A percentile compares a stretch with the other conserved stretches of the same genome.
Conservation (phyloP, 352 stramenopile species). For the Pythium brassicae region DNA sequence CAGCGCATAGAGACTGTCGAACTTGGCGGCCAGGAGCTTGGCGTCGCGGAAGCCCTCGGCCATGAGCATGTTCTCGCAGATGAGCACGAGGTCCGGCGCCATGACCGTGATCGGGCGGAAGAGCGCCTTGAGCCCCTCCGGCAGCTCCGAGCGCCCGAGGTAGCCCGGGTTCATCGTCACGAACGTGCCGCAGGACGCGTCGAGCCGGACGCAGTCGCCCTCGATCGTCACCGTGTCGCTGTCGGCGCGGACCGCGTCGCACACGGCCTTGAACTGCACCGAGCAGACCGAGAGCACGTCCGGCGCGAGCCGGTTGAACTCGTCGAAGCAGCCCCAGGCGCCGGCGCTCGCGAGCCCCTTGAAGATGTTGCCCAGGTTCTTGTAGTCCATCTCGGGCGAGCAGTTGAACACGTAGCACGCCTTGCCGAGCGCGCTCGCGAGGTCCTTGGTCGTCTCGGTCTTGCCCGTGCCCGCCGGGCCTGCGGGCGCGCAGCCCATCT, state of each 20-base stretch:
- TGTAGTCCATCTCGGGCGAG: slow-evolving; percentile 96
- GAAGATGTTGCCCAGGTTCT: slow-evolving; percentile 95
- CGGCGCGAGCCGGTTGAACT: slow-evolving; percentile 93
- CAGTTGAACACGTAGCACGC: slow-evolving; percentile 95
- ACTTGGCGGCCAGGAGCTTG: slow-evolving; percentile 92
- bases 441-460: slow-evolving; percentile 94
- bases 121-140: slow-evolving; percentile 92
- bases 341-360: slow-evolving; percentile 91
- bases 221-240: slow-evolving; percentile 87
- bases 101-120: slow-evolving; percentile 96
- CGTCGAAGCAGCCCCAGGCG: slow-evolving; percentile 95
- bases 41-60: slow-evolving; percentile 92
- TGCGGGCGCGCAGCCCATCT: slow-evolving; percentile 93
- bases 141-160: slow-evolving; percentile 90
- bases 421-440: slow-evolving; percentile 91
- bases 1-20: slow-evolving; percentile 93
- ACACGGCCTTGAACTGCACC: slow-evolving; percentile 94
- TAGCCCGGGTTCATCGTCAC: slow-evolving; percentile 98
- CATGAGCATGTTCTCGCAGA: slow-evolving; percentile 98
- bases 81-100: slow-evolving; percentile 94
- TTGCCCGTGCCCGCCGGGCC: slow-evolving; percentile 90
- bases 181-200: slow-evolving; percentile 90
- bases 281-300: slow-evolving; percentile 92
- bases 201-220: slow-evolving; percentile 85
- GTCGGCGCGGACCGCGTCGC: slow-evolving; percentile 89